These are phyloP conservation scores for Medicago arabica DNA, from an alignment of 306 rosid species.

Conservation along the genomic window DNA sequence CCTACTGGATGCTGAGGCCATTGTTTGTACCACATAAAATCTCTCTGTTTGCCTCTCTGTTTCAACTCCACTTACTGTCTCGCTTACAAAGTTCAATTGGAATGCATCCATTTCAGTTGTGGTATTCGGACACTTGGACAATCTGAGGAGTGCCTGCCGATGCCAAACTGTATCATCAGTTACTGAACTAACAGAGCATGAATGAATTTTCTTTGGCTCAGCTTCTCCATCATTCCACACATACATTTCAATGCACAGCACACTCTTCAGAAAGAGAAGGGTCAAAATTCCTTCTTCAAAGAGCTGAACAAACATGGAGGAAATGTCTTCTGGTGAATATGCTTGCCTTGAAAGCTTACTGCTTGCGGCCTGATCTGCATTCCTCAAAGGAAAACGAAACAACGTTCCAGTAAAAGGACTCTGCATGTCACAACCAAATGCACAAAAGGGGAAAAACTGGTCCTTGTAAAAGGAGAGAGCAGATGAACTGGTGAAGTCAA, in stretches of 20 bases:
- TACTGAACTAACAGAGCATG: constrained; percentile 74
- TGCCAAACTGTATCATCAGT: constrained; percentile 69
- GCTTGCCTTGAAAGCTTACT: constrained; percentile 97
- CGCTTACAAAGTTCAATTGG: constrained; percentile 70
- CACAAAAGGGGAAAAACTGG: constrained; percentile 90
- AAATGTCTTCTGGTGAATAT: constrained; percentile 75
- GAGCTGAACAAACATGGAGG: constrained; percentile 88
- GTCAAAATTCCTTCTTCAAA: constrained; percentile 87
- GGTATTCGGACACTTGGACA: constrained; percentile 63
- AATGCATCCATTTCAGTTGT: constrained; percentile 70
- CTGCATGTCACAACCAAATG: constrained; percentile 92
- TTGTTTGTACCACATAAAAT: constrained; percentile 83
- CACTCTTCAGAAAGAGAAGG: constrained; percentile 85
- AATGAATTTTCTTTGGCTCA: constrained; percentile 75
- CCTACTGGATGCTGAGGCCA: constrained; percentile 87
- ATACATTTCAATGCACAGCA: constrained; percentile 76
- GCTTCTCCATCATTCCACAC: constrained; percentile 75
- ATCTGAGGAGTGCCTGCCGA: constrained; percentile 80
- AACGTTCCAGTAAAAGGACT: constrained; percentile 81
- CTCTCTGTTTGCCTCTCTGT: constrained; percentile 66
- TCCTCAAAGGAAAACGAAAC: constrained; percentile 94
- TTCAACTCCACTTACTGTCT: constrained; percentile 61
- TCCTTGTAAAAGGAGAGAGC: constrained; percentile 73
- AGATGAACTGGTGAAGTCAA: constrained; percentile 79
- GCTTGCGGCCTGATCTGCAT: constrained; percentile 68